Conservation (phyloP, 176 grass and related monocot genomes). For the Cenchrus americanus region DNA sequence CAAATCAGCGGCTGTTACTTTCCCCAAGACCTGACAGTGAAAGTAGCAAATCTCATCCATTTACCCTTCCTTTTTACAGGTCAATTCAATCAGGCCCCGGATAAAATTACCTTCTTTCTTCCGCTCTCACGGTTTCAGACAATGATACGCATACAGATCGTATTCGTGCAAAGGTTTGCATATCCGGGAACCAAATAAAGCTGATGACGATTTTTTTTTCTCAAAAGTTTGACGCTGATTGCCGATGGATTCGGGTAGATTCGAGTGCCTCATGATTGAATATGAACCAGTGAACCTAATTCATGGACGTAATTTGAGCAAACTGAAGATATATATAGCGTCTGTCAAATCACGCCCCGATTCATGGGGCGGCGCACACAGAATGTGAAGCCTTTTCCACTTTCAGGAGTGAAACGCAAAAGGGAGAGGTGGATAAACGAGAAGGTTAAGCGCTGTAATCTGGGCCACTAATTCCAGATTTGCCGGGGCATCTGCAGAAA, state of each 20-base stretch:
- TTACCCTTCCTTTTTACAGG: background rate
- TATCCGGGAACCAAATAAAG: background rate
- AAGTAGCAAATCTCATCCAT: background rate
- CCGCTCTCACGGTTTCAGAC: background rate
- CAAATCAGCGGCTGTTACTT: background rate
- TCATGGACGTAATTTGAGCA: background rate
- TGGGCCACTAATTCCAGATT: conserved; percentile 45
- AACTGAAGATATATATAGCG: background rate
- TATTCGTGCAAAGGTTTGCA: background rate
- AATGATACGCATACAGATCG: background rate
- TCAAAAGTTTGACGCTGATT: background rate
- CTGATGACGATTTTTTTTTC: background rate
- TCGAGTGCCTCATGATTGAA: background rate
- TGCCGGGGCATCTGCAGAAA: background rate
- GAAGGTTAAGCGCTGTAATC: conserved; percentile 27
- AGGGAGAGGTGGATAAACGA: background rate
- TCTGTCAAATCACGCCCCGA: conserved; percentile 13
- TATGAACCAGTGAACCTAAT: background rate
- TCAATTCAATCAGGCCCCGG: background rate
- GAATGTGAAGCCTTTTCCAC: background rate
- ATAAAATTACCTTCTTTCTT: background rate
- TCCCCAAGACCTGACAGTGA: background rate
- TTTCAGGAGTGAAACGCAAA: background rate
- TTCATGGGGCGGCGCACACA: conserved; percentile 22
- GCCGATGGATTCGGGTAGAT: background rate